Conservation (phyloP, 345 rosid species). For the Lenwebbia sp. region DNA sequence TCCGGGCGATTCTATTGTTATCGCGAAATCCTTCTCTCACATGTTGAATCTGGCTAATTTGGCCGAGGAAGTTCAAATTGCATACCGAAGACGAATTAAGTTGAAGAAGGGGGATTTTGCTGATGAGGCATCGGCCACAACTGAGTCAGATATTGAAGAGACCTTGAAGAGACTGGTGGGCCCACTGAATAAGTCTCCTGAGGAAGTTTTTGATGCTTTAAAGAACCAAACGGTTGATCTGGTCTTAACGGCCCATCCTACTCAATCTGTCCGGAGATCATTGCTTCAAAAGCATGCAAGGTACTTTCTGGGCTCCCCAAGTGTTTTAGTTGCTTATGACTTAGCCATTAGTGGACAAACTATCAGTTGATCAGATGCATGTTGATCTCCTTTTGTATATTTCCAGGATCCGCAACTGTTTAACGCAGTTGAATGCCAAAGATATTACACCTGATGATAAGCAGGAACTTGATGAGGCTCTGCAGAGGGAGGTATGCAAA, state of each 20-base stretch:
- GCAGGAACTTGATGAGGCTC: constrained; percentile 98
- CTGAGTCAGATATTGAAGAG: constrained; percentile 93
- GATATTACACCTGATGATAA: constrained; percentile 97
- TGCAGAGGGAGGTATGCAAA: constrained; percentile 75
- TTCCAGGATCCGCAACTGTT: constrained; percentile 69
- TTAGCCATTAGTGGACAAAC: not conserved
- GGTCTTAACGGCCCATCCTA: constrained; percentile 98
- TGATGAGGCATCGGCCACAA: constrained; percentile 71
- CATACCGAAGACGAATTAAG: constrained; percentile 68
- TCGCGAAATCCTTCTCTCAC: constrained; percentile 82
- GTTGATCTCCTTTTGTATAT: not conserved
- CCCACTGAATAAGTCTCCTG: constrained; percentile 76
- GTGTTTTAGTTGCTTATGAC: not conserved
- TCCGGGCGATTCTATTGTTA: constrained; percentile 89
- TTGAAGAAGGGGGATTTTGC: constrained; percentile 83
- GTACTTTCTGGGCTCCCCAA: constrained; percentile 20
- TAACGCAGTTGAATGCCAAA: constrained; percentile 86
- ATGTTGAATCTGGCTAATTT: constrained; percentile 95
- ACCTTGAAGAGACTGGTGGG: constrained; percentile 74
- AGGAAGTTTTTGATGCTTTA: constrained; percentile 84
- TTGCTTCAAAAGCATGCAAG: constrained; percentile 96
- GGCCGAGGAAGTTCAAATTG: constrained; percentile 99
- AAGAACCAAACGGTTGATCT: constrained; percentile 96
- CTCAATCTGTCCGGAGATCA: constrained; percentile 92
- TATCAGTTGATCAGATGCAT: not conserved